Evolutionary conservation across 192 early-diverging fungal genomes (phyloP), one percentile per base, ranked within the genome.

Genomic region (Coemansia sp.): DNA sequence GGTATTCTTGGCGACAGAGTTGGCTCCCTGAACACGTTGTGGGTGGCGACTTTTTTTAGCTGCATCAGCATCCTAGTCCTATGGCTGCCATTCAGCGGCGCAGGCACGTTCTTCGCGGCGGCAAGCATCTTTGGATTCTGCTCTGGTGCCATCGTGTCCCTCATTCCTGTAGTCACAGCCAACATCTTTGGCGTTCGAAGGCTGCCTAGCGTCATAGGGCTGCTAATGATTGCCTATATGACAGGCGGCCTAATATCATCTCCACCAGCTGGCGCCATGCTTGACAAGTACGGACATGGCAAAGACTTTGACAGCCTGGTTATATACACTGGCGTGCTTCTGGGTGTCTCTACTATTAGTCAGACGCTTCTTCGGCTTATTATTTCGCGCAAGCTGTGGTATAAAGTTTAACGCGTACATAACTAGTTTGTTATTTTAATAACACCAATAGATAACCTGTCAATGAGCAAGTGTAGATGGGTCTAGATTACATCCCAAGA

Each of bases 401-500:
- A 42, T 14, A 64, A 48, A 32, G 41, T 42, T n/a, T 64, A 64
- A n/a, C n/a, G n/a, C n/a, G n/a, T 12, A 26, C 9, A 37, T 41
- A 24, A 48, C 34, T 21, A 48, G n/a, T n/a, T n/a, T n/a, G n/a
- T n/a, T 46, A 50, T 17, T 14, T 5, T 44, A 18, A 35, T 38
- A 26, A 19, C 15, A 41, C 1, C 10, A 10, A 14, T 19, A 4
- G 40, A 41, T 17, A 41, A 41, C 14, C 1, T 41, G 4, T n/a
- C n/a, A n/a, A n/a, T n/a, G n/a, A n/a, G n/a, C n/a, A 48, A 32
- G 41, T 42, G 8, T 64, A 64, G 15, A 15, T 32, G n/a, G 29
- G 10, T 15, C 35, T 64, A 70, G 19, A 70, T 71, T 2, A 71
- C 58, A 60, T 71, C 69, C 69, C 69, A 71, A 2, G 62, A 71